Evolutionary conservation across 208 protist species (phyloP), one percentile per base, ranked within the genome.

Genomic region (Leishmania martiniquensis): DNA sequence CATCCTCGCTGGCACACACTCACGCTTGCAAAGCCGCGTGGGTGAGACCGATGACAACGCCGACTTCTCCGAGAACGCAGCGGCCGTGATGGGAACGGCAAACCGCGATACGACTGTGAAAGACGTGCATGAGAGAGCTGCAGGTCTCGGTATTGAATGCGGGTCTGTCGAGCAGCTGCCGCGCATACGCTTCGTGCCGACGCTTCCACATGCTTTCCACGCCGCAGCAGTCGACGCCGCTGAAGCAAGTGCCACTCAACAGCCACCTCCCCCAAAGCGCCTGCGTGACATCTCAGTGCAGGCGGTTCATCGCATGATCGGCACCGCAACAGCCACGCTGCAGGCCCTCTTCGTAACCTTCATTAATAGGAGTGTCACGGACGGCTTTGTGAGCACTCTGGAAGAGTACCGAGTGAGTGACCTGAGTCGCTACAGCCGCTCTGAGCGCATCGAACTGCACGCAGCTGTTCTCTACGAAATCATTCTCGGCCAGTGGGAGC

Each of bases 381-480:
- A 83, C 25, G 82, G 83, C 42, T 96, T 97, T 63, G 84, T 96
- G 34, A 62, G 80, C 13, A 78, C 83, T 12, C 89, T 97, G 79
- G 75, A 86, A 9, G 67, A 57, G n/a, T 95, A 93, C 78, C 89
- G 85, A 37, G 73, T 67, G 7, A 77, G 29, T n/a, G 93, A 97
- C 74, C 55, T 88, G 17, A 29, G 34, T 22, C 62, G 69, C 12
- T 75, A 84, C 82, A 66, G 72, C 63, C 66, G 70, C 39, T 83
- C 84, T 32, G 91, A 97, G 76, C 73, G 76, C 57, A 76, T 91
- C 25, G 94, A 97, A 80, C 83, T 97, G 68, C 91, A 93, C 80
- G 92, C 92, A 13, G 90, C 94, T 1, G 80, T 92, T 29, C 82
- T 95, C 39, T 88, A 95, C 55, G 91, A 97, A 70, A 83, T 95